A percentile compares a stretch with the other conserved stretches of the same genome.
Evolutionary conservation across 768 basidiomycete species (phyloP).

Genomic region (Obba rivulosa): DNA sequence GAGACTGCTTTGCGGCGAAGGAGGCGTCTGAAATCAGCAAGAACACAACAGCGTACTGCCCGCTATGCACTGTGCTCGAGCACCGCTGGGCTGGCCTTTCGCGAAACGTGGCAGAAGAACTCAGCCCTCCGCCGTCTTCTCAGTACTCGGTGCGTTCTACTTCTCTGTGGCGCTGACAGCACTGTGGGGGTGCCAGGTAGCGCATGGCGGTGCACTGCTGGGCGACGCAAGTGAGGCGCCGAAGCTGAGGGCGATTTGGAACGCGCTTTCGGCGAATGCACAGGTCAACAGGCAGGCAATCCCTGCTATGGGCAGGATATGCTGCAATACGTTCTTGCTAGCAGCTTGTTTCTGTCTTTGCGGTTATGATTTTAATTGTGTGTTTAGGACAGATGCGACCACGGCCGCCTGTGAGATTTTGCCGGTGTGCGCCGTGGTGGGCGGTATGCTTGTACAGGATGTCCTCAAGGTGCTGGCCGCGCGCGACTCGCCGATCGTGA

Average conservation of each 20-base stretch:
- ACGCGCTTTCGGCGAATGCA: constrained; percentile 51
- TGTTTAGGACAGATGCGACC: constrained; percentile 51
- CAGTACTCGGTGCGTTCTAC: constrained; percentile 55
- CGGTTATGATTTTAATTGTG: neutral
- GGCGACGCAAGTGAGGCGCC: constrained; percentile 37
- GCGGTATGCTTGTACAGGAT: constrained; percentile 93
- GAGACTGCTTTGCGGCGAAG: constrained; percentile 60
- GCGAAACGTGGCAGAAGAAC: constrained; percentile 73
- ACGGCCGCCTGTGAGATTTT: constrained; percentile 85
- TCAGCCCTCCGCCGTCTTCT: constrained; percentile 72
- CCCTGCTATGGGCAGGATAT: too few relatives aligned
- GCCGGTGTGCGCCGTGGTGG: constrained; percentile 90
- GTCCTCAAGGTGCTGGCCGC: constrained; percentile 87
- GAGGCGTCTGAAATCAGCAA: constrained; percentile 56
- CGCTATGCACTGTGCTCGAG: constrained; percentile 56
- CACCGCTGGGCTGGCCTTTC: constrained; percentile 68
- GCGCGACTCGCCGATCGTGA: constrained; percentile 89
- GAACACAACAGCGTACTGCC: constrained; percentile 54
- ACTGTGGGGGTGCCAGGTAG: constrained; percentile 75
- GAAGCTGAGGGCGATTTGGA: constrained; percentile 62
- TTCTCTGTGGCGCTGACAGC: constrained; percentile 36
- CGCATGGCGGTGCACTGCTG: constrained; percentile 55
- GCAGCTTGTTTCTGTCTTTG: constrained; percentile 28
- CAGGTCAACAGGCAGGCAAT: constrained; percentile 70
- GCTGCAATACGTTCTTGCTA: constrained; percentile 59